Conservation (phyloP, 2,329 filamentous ascomycete genomes). For the Emmonsiellopsis sp. region DNA sequence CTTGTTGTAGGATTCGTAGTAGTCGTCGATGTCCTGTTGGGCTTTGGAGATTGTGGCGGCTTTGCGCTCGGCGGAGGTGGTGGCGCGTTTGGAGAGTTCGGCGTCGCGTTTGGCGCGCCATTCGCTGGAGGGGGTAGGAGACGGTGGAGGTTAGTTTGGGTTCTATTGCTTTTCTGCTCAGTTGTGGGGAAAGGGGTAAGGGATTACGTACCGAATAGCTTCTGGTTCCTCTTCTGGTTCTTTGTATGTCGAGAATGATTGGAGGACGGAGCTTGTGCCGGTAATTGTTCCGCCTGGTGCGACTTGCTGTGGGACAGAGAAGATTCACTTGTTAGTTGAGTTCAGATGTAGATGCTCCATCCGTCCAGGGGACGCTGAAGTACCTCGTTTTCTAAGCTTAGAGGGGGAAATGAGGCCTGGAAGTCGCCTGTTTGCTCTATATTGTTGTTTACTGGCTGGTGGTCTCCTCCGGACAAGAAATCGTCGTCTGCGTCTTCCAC, state of each 20-base stretch:
- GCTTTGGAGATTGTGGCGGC: constrained; percentile 80
- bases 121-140: constrained; percentile 39
- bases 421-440: constrained; percentile 51
- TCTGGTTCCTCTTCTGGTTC: constrained; percentile 73
- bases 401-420: constrained; percentile 83
- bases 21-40: constrained; percentile 92
- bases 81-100: constrained; percentile 71
- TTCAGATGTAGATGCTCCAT: background rate
- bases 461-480: constrained; percentile 53
- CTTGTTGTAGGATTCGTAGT: constrained; percentile 98
- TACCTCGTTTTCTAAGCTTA: constrained; percentile 67
- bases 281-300: constrained; percentile 74
- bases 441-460: constrained; percentile 9
- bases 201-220: constrained; percentile 55
- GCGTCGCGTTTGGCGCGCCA: constrained; percentile 89
- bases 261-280: constrained; percentile 52
- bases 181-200: background rate
- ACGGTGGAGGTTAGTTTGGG: constrained; percentile 1
- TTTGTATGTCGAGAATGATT: constrained; percentile 45
- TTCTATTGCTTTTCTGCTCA: background rate
- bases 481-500: constrained; percentile 62
- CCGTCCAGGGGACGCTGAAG: constrained; percentile 9
- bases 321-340: background rate
- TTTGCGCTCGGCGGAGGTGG: constrained; percentile 75
- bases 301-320: constrained; percentile 47